phyloP scores from a whole-genome alignment of 2,329 filamentous ascomycete genomes.

The Trichoderma polysporum region DNA sequence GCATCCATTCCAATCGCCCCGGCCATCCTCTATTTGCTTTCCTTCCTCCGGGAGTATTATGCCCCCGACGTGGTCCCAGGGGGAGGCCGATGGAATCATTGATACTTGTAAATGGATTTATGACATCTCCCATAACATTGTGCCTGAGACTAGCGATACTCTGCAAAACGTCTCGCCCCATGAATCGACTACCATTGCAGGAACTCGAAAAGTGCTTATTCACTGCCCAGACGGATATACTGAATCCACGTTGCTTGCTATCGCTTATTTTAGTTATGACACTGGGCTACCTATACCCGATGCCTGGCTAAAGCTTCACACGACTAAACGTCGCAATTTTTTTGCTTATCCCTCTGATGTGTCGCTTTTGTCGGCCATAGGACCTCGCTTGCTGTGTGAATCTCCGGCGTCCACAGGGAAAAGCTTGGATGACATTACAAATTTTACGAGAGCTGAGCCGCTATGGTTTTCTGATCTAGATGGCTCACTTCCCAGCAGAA shows the following conservation, averaged over 20 bases:
- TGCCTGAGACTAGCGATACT: conserved; percentile 35
- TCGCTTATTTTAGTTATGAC: conserved; percentile 92
- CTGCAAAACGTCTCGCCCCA: conserved; percentile 26
- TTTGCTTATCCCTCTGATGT: conserved; percentile 95
- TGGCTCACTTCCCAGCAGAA: conserved; percentile 84
- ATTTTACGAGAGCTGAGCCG: conserved; percentile 61
- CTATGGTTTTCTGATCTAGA: conserved; percentile 81
- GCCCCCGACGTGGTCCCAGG: conserved; percentile 77
- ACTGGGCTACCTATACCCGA: conserved; percentile 77
- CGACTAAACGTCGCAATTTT: conserved; percentile 80
- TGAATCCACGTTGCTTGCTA: conserved; percentile 81
- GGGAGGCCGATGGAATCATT: conserved; percentile 79
- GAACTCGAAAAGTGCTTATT: conserved; percentile 71
- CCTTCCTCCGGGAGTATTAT: conserved; percentile 93
- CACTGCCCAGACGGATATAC: conserved; percentile 97
- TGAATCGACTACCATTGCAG: conserved; percentile 22
- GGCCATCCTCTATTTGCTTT: conserved; percentile 60
- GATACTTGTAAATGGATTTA: conserved; percentile 91
- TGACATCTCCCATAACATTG: conserved; percentile 69
- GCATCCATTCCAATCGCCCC: conserved; percentile 45
- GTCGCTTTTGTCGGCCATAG: conserved; percentile 72
- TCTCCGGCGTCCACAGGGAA: conserved; percentile 58
- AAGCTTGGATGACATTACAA: conserved; percentile 52
- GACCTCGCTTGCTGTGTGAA: conserved; percentile 70
- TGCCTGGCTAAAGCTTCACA: conserved; percentile 85